A percentile compares a stretch with the other conserved stretches of the same genome.
Conservation (phyloP, 129 eudicot species). For the Flaveria brownii region DNA sequence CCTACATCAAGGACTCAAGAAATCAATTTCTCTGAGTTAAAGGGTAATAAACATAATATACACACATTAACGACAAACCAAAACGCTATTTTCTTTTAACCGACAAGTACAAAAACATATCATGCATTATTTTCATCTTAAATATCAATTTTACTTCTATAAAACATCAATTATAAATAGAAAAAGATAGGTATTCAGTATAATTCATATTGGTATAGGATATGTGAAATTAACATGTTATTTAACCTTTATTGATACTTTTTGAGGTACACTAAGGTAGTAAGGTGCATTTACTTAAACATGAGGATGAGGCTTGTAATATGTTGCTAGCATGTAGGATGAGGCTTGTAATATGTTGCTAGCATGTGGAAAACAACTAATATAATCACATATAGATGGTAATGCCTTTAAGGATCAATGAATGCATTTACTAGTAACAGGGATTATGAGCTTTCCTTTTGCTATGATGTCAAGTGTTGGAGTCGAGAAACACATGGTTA, state of each 20-base stretch:
- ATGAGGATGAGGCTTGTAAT: background rate
- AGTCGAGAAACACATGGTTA: too few species aligned
- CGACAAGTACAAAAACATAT: constrained; percentile 7
- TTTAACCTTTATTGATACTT: background rate
- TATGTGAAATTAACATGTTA: background rate
- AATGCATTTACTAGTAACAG: background rate
- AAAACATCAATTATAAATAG: background rate
- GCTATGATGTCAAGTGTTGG: too few species aligned
- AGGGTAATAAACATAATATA: constrained; percentile 10
- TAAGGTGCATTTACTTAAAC: background rate
- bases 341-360: background rate
- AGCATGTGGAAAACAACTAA: background rate
- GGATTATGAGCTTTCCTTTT: too few species aligned
- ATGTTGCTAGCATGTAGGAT: background rate
- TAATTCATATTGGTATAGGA: background rate
- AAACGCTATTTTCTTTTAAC: background rate
- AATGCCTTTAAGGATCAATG: background rate
- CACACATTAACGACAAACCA: background rate
- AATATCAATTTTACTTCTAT: background rate
- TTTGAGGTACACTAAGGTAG: background rate
- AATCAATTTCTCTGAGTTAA: constrained; percentile 1
- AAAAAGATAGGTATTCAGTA: background rate
- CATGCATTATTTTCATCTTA: background rate
- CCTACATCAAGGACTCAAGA: constrained; percentile 40
- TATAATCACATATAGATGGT: background rate